Evolutionary conservation across 1,139 yeast genomes (phyloP).

Genomic region (Yamadazyma atmosphaerica): DNA sequence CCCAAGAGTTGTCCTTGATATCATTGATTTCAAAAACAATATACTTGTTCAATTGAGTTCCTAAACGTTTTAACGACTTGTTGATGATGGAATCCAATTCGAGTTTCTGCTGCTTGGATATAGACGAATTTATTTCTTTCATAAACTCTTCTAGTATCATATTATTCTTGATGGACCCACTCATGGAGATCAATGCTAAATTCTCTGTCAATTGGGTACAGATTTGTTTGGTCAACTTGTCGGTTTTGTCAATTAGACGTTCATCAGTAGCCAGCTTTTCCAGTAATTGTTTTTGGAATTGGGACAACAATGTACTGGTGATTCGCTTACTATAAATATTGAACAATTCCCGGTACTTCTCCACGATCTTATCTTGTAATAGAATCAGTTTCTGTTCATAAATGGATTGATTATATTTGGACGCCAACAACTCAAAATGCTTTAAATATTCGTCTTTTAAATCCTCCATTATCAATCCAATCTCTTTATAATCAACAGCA

Average conservation of each 20-base stretch:
- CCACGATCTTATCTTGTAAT: conserved; percentile 48
- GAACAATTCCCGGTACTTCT: conserved; percentile 45
- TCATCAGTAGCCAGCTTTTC: conserved; percentile 20
- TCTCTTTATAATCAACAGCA: conserved; percentile 31
- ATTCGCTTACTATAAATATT: conserved; percentile 29
- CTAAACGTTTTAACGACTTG: conserved; percentile 42
- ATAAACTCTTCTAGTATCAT: conserved; percentile 19
- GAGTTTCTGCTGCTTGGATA: conserved; percentile 40
- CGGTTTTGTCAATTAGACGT: conserved; percentile 20
- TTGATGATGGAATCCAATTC: conserved; percentile 45
- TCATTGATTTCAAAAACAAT: conserved; percentile 38
- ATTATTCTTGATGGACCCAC: conserved; percentile 12
- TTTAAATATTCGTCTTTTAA: conserved; percentile 48
- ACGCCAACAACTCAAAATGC: conserved; percentile 66
- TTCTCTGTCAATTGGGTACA: conserved; percentile 7
- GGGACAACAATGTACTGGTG: conserved; percentile 13
- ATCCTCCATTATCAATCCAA: conserved; percentile 42
- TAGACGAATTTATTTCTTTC: conserved; percentile 22
- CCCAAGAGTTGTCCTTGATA: conserved; percentile 64
- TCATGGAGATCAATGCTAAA: conserved; percentile 13
- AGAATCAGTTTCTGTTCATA: conserved; percentile 59
- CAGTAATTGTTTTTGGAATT: conserved; percentile 20
- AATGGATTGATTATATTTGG: conserved; percentile 67
- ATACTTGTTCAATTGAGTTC: conserved; percentile 37
- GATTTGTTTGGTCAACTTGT: conserved; percentile 9